These are phyloP conservation scores for Cotoneaster glaucophyllus DNA, from an alignment of 306 rosid genomes.

Conservation along the genomic window DNA sequence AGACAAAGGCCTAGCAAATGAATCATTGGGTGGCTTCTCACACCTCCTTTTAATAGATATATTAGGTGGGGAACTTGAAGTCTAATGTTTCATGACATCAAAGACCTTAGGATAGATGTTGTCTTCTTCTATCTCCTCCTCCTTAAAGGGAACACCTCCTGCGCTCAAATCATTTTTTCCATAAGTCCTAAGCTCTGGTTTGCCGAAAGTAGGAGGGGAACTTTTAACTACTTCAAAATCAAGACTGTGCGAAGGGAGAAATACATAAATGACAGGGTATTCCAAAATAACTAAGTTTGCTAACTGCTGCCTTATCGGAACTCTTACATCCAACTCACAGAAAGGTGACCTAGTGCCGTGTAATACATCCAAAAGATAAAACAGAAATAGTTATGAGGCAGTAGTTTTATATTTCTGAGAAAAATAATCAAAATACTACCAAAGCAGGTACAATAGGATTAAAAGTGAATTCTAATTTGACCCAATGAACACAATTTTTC, in stretches of 20 bases:
- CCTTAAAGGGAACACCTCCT: slow-evolving; percentile 50
- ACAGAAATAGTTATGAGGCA: neutral
- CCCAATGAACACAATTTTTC: neutral
- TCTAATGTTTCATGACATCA: slow-evolving; percentile 47
- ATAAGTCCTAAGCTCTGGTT: slow-evolving; percentile 28
- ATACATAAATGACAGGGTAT: slow-evolving; percentile 71
- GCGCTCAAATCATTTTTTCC: slow-evolving; percentile 25
- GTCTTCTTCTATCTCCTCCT: slow-evolving; percentile 56
- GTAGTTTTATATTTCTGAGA: neutral
- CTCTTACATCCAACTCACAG: slow-evolving; percentile 53
- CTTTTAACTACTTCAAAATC: slow-evolving; percentile 55
- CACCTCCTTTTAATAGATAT: slow-evolving; percentile 18
- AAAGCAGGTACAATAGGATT: neutral
- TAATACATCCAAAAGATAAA: slow-evolving; percentile 19
- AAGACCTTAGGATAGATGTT: slow-evolving; percentile 36
- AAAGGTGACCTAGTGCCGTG: slow-evolving; percentile 66
- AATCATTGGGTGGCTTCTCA: slow-evolving; percentile 16
- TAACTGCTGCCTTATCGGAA: slow-evolving; percentile 70
- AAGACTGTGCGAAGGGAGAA: slow-evolving; percentile 55
- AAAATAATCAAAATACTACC: neutral
- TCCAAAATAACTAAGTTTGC: slow-evolving; percentile 55
- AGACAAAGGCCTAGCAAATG: slow-evolving; percentile 28
- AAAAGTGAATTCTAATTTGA: neutral
- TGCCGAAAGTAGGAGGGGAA: slow-evolving; percentile 20
- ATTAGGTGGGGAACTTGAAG: slow-evolving; percentile 28